Evolutionary conservation across 1,139 yeast genomes (phyloP).

Genomic region (Scheffersomyces insectosa): DNA sequence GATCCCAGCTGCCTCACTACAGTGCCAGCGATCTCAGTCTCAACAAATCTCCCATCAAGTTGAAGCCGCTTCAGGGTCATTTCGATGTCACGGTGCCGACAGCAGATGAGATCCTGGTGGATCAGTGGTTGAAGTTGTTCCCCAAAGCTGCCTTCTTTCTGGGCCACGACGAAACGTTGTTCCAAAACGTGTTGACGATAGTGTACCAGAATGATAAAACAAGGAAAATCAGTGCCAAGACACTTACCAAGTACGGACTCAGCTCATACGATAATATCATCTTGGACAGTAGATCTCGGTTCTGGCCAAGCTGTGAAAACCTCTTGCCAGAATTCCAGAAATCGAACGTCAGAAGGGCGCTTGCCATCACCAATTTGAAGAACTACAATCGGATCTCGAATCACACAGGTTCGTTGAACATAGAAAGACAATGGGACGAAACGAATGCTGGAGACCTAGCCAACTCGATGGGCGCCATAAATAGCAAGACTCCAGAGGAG

Average conservation of each 20-base stretch:
- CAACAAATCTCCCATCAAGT: background rate
- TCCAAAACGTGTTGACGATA: slow-evolving; percentile 54
- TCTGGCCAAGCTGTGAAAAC: slow-evolving; percentile 78
- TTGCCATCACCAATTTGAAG: slow-evolving; percentile 74
- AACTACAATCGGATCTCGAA: slow-evolving; percentile 59
- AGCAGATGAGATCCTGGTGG: slow-evolving; percentile 1
- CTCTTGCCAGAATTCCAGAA: slow-evolving; percentile 48
- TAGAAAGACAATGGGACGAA: slow-evolving; percentile 55
- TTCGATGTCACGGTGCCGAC: background rate
- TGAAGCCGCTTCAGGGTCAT: slow-evolving; percentile 1
- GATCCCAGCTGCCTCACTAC: no score
- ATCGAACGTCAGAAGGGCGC: slow-evolving; percentile 67
- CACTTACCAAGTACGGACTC: slow-evolving; percentile 72
- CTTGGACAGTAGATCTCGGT: slow-evolving; percentile 61
- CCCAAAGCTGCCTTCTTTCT: slow-evolving; percentile 55
- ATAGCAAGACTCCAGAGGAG: slow-evolving; percentile 48
- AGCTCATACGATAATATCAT: slow-evolving; percentile 62
- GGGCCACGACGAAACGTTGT: slow-evolving; percentile 52
- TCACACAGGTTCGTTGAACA: slow-evolving; percentile 24
- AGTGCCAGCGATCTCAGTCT: no score
- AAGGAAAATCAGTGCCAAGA: slow-evolving; percentile 54
- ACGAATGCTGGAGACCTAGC: slow-evolving; percentile 80
- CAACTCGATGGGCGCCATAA: slow-evolving; percentile 54
- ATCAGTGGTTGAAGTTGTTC: slow-evolving; percentile 44
- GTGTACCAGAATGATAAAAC: slow-evolving; percentile 51